Evolutionary conservation across 192 early-diverging fungal species (phyloP), one percentile per base, ranked within the genome.

Genomic region (Umbelopsis isabellina): DNA sequence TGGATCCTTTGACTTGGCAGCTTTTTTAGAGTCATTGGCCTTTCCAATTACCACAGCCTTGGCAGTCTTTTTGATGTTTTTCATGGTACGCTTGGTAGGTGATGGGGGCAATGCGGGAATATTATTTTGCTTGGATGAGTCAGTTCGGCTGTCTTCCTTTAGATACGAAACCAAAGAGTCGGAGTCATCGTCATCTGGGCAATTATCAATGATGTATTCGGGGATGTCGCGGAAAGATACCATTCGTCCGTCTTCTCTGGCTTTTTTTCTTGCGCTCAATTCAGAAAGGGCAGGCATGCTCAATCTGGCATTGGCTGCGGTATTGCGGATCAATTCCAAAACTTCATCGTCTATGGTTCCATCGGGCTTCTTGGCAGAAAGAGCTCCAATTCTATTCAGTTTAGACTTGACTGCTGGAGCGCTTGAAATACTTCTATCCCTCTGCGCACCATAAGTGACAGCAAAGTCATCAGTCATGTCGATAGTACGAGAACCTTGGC

Each of bases 251-350:
- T 61, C 7, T 18, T 35, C 6, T 15, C 33, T 61, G 18, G 55
- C 27, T n/a, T 61, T 61, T 18, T 30, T 61, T 16, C 55, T 25
- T 18, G 33, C 18, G 16, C 30, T 61, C 18, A n/a, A 16, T 16
- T 61, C 55, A 18, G 55, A n/a, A 13, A 61, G 33, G 12, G 12
- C 25, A 5, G 55, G 55, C 30, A 61, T 35, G 30, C 55, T 61
- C 25, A 61, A 3, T 35, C 55, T 61, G 11, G 55, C 55, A 61
- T 61, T 61, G 13, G 55, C 55, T 61, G 25, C 55, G 0, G 55
- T 61, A 35, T 61, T 61, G 18, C 55, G 55, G 27, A 61, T 61
- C 55, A 61, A 61, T 61, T 61, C 55, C 13, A 61, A 16, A 25
- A 61, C 16, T 16, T 61, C 55, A 16, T 30, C 11, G 30, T 61